Evolutionary conservation across 305 asterid genomes (phyloP).

Genomic region (Solanum hybrid): DNA sequence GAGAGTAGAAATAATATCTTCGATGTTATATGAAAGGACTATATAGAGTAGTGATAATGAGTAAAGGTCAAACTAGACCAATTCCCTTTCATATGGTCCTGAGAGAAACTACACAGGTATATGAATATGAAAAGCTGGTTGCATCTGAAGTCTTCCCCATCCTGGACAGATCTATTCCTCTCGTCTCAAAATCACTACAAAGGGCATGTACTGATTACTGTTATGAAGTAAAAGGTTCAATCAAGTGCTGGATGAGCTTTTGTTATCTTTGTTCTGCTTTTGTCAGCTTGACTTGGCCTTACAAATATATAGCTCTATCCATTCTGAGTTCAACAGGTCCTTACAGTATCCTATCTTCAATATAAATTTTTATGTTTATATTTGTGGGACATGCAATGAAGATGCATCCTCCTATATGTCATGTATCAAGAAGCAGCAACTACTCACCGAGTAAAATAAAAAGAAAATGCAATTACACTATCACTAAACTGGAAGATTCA

Average conservation of each 20-base stretch:
- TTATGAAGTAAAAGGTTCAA: background rate
- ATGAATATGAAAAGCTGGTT: background rate
- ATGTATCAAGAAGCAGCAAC: background rate
- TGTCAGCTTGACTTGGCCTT: background rate
- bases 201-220: background rate
- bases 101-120: background rate
- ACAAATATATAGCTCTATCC: background rate
- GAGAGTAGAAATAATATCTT: background rate
- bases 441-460: background rate
- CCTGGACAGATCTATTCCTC: background rate
- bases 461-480: background rate
- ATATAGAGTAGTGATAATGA: background rate
- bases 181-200: background rate
- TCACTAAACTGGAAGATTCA: background rate
- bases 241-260: background rate
- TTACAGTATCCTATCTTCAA: background rate
- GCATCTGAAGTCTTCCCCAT: background rate
- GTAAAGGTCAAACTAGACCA: background rate
- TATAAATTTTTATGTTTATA: no score
- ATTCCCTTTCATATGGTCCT: background rate
- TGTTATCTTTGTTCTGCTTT: background rate
- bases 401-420: background rate
- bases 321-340: background rate
- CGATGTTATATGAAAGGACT: background rate
- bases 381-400: background rate